A percentile compares a stretch with the other conserved stretches of the same genome.
Evolutionary conservation across 192 early-diverging fungal genomes (phyloP).

Genomic region (Coemansia erecta): DNA sequence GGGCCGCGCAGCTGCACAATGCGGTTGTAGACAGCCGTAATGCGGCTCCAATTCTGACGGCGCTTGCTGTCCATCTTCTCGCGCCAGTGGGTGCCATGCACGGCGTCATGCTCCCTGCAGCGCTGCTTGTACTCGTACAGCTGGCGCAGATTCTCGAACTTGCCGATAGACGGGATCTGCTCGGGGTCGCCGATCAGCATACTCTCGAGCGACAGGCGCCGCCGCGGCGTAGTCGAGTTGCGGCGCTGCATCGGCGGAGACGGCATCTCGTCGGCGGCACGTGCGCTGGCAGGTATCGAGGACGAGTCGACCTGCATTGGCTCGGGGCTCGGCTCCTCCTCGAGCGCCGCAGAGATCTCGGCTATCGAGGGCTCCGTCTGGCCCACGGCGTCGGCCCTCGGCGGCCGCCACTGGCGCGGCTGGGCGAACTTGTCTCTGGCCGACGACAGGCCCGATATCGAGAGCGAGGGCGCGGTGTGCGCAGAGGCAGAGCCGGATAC

Average conservation of each 20-base stretch:
- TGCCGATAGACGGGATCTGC: slow-evolving; percentile 37
- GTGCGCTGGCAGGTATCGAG: neutral
- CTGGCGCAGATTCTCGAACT: slow-evolving; percentile 29
- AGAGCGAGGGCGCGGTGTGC: too few species aligned
- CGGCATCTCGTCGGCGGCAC: neutral
- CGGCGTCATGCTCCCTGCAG: slow-evolving; percentile 17
- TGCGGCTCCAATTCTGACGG: slow-evolving; percentile 48
- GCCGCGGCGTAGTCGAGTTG: neutral
- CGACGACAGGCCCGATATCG: too few species aligned
- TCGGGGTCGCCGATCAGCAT: slow-evolving; percentile 25
- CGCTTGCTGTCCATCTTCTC: slow-evolving; percentile 44
- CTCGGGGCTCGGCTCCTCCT: too few species aligned
- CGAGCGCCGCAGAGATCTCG: too few species aligned
- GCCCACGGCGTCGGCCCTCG: too few species aligned
- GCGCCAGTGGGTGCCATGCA: slow-evolving; percentile 34
- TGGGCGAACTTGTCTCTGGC: too few species aligned
- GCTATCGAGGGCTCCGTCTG: too few species aligned
- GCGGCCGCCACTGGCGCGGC: too few species aligned
- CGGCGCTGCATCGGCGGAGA: neutral
- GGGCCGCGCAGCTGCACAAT: slow-evolving; percentile 35
- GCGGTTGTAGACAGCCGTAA: slow-evolving; percentile 35
- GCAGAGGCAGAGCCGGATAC: too few species aligned
- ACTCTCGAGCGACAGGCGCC: slow-evolving; percentile 3
- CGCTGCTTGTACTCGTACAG: slow-evolving; percentile 33
- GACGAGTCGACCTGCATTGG: too few species aligned